A percentile compares a stretch with the other conserved stretches of the same genome.
phyloP scores from a whole-genome alignment of 2,329 filamentous ascomycete genomes.

The Moelleriella libera region DNA sequence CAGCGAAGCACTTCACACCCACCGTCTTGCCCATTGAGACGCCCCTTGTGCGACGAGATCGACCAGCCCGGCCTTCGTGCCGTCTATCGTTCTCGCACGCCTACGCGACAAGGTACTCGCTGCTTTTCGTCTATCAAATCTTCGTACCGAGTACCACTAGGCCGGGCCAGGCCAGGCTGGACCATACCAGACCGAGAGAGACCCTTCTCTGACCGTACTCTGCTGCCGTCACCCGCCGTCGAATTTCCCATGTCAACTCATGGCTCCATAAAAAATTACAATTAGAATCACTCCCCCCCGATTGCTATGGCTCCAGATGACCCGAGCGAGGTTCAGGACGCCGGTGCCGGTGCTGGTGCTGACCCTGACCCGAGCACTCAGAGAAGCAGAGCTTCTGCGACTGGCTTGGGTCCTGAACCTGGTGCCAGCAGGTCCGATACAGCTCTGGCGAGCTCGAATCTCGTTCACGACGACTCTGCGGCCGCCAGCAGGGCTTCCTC shows the following conservation, averaged over 20 bases:
- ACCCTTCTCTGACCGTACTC: background rate
- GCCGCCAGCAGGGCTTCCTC: background rate
- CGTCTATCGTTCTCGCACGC: background rate
- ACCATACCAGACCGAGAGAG: background rate
- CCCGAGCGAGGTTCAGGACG: conserved; percentile 14
- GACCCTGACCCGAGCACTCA: conserved; percentile 9
- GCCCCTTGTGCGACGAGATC: conserved; percentile 3
- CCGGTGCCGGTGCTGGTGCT: conserved; percentile 13
- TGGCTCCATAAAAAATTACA: conserved; percentile 23
- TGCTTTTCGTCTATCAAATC: background rate
- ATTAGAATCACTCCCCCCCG: conserved; percentile 13
- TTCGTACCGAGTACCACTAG: background rate
- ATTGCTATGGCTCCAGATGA: conserved; percentile 13
- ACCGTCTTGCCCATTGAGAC: conserved; percentile 1
- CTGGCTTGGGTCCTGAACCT: conserved; percentile 3
- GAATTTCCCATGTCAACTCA: conserved; percentile 13
- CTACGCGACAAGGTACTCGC: background rate
- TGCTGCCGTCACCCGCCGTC: conserved; percentile 9
- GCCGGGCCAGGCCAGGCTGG: background rate
- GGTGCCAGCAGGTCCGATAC: conserved; percentile 3
- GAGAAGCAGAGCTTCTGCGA: conserved; percentile 7
- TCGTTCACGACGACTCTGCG: conserved; percentile 1
- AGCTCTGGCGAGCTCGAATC: conserved; percentile 4
- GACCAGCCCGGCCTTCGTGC: background rate
- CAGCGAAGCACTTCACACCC: conserved; percentile 1